These are phyloP conservation scores for Scutellaria baicalensis DNA, from an alignment of 257 asterid genomes.

Conservation along the genomic window DNA sequence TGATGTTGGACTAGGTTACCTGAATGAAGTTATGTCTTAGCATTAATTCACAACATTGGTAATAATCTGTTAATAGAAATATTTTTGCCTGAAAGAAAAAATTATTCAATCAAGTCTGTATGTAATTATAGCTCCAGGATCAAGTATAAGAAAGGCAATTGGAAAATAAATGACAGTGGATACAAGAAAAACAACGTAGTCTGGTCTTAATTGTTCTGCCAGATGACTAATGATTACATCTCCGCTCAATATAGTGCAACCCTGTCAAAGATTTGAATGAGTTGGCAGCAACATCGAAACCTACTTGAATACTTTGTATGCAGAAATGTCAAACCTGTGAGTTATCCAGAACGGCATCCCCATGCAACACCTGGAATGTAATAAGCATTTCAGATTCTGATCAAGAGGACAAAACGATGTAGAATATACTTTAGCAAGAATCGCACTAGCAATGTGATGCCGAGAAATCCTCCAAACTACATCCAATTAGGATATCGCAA, in stretches of 20 bases:
- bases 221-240: constrained; percentile 85
- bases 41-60: neutral
- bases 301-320: constrained; percentile 1
- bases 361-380: constrained; percentile 73
- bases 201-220: constrained; percentile 75
- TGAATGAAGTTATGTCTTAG: neutral
- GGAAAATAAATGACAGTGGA: constrained; percentile 28
- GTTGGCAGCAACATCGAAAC: neutral
- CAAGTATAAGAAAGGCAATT: neutral
- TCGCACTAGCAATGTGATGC: neutral
- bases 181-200: constrained; percentile 87
- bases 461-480: neutral
- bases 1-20: neutral
- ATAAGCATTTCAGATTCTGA: constrained; percentile 9
- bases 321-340: constrained; percentile 58
- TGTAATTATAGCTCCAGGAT: neutral
- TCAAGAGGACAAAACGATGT: neutral
- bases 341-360: constrained; percentile 92
- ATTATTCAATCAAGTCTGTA: neutral
- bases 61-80: neutral
- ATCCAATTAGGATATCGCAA: neutral
- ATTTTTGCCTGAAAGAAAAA: neutral
- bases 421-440: neutral
- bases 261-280: constrained; percentile 40
- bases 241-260: constrained; percentile 94